These are phyloP conservation scores for Eimeria praecox DNA, from an alignment of 169 alveolate genomes.

Conservation along the genomic window DNA sequence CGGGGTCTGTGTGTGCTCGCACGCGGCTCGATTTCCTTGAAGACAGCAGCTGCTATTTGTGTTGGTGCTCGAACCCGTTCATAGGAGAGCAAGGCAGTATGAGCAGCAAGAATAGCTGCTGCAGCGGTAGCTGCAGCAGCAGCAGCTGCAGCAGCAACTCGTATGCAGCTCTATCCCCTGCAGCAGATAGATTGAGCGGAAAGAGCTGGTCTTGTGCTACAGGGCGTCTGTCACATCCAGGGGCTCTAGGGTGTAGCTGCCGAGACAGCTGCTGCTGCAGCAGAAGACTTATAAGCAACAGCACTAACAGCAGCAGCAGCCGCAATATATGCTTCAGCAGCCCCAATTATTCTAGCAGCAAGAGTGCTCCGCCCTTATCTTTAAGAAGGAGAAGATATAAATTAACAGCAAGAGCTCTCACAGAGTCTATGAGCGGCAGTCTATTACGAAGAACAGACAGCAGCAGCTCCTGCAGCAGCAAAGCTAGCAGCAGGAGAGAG, in stretches of 20 bases:
- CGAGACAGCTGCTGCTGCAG: constrained; percentile 31
- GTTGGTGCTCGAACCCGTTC: constrained; percentile 34
- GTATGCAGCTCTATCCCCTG: neutral
- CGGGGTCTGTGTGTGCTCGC: neutral
- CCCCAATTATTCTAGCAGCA: constrained; percentile 22
- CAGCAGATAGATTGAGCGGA: neutral
- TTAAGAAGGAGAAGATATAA: neutral
- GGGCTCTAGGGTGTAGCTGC: neutral
- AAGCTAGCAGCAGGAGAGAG: constrained; percentile 39
- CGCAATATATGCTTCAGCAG: neutral
- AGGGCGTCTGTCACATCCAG: constrained; percentile 25
- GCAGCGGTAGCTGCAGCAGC: neutral
- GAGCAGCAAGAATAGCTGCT: constrained; percentile 6
- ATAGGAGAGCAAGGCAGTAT: neutral
- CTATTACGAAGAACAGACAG: neutral
- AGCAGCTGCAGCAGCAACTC: neutral
- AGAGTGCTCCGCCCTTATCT: neutral
- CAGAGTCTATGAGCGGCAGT: neutral
- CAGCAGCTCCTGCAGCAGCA: constrained; percentile 26
- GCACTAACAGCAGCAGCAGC: neutral
- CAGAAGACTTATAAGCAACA: neutral
- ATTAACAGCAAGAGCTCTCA: neutral
- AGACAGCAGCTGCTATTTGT: constrained; percentile 52
- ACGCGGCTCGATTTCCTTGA: neutral
- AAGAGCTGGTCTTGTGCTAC: constrained; percentile 25